Base-by-base conservation (phyloP, 257 asterid genomes). In the Echium plantagineum region DNA sequence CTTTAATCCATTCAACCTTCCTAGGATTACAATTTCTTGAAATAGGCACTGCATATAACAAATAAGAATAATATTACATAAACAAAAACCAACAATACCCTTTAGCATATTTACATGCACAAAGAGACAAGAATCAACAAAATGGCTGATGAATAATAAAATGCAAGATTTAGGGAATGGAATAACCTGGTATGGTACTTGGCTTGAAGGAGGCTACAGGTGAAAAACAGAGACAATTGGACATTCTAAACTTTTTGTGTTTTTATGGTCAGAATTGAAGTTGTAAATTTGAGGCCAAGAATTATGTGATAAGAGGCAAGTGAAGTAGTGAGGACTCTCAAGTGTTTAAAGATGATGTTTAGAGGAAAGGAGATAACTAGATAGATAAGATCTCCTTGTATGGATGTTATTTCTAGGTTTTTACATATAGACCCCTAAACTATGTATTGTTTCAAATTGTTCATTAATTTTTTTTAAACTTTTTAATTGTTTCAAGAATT, bases 171-270 rank as follows among this genome's bases (percentile, higher is more conserved):
- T 35, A 35, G 46, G 15, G 31, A 31, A 20, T 56, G 65, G n/a
- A 56, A 24, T 10, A 63, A 83, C 90, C 83, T 15, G 80, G 74
- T 68, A 74, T 83, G 55, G 58, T 59, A 55, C 61, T 35, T 55
- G 74, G 8, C 61, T 67, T 76, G 1, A 68, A 59, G 72, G 91
- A 72, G 21, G 75, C 24, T 61, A 67, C 64, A 67, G 80, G 75
- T 12, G 80, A 63, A 22, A 68, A 75, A 56, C 74, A 66, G 16
- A 77, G 63, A 63, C 81, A 68, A 59, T 57, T 69, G 5, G 86
- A 81, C 90, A 83, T 83, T 75, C 4, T 57, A 0, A 65, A 7
- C 22, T 32, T 32, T 28, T 52, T 26, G 48, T 7, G 2, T 35
- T 63, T 21, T 22, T 31, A 42, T 42, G 13, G 12, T 13, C 4